Evolutionary conservation across 192 early-diverging fungal species (phyloP).

Genomic region (Radiomyces spectabilis): DNA sequence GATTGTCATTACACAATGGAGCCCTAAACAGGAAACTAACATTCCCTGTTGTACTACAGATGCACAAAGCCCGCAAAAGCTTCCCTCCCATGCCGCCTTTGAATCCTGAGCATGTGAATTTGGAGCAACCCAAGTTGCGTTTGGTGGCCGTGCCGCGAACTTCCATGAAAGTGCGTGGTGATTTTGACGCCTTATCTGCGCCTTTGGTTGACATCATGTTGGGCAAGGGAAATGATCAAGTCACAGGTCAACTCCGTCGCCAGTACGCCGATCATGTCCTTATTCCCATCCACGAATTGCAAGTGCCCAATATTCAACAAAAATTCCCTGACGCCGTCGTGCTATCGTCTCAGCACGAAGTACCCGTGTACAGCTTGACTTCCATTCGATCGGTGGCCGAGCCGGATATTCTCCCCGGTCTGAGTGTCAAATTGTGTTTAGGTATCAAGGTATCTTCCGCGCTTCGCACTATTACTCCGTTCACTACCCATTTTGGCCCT

Average conservation of each 20-base stretch:
- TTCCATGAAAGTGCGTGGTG: conserved; percentile 35
- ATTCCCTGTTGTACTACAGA: conserved; percentile 19
- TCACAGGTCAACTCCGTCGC: background rate
- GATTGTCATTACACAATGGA: background rate
- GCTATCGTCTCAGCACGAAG: conserved; percentile 25
- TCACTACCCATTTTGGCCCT: conserved; percentile 49
- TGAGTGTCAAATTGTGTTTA: conserved; percentile 50
- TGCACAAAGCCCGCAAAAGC: conserved; percentile 54
- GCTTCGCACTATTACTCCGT: conserved; percentile 60
- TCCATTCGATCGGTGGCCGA: conserved; percentile 53
- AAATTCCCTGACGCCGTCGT: conserved; percentile 35
- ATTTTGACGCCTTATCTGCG: conserved; percentile 28
- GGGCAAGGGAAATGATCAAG: background rate
- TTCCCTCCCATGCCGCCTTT: conserved; percentile 45
- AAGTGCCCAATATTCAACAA: conserved; percentile 47
- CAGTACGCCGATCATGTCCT: conserved; percentile 30
- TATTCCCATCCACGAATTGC: conserved; percentile 54
- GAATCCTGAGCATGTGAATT: conserved; percentile 25
- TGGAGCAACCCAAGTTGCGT: conserved; percentile 31
- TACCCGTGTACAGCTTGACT: conserved; percentile 42
- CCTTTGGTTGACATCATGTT: conserved; percentile 26
- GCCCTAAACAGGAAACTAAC: background rate
- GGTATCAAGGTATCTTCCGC: conserved; percentile 58
- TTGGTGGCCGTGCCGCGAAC: conserved; percentile 43
- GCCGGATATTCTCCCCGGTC: conserved; percentile 18